These are phyloP conservation scores for Cucurbita moschata DNA, from an alignment of 306 rosid species.

Conservation along the genomic window DNA sequence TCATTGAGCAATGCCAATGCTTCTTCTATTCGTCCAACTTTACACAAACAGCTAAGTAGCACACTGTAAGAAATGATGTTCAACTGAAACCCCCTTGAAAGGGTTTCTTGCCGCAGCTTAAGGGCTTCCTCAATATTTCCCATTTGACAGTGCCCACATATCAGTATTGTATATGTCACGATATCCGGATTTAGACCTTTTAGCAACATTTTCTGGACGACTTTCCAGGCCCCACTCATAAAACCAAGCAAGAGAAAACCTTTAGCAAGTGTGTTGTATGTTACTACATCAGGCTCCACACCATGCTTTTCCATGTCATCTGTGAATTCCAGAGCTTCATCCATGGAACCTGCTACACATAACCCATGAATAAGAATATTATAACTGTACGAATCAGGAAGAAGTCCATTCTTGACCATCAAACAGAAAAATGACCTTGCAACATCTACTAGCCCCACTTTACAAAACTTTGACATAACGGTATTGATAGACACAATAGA, in stretches of 20 bases:
- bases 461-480: conserved; percentile 27
- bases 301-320: conserved; percentile 44
- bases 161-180: conserved; percentile 28
- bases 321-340: conserved; percentile 31
- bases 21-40: conserved; percentile 26
- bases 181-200: conserved; percentile 29
- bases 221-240: conserved; percentile 25
- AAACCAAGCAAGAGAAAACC: conserved; percentile 39
- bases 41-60: conserved; percentile 35
- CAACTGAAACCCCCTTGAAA: conserved; percentile 26
- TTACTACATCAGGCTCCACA: conserved; percentile 22
- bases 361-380: conserved; percentile 47
- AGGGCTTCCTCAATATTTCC: conserved; percentile 35
- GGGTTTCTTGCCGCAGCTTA: conserved; percentile 26
- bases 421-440: conserved; percentile 29
- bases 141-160: conserved; percentile 31
- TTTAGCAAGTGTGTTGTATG: conserved; percentile 35
- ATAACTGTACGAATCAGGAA: conserved; percentile 42
- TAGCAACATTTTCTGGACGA: conserved; percentile 26
- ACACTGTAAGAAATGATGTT: conserved; percentile 25
- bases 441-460: conserved; percentile 29
- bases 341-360: conserved; percentile 42
- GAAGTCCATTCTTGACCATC: conserved; percentile 36
- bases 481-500: conserved; percentile 38
- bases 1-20: conserved; percentile 27